Evolutionary conservation across 306 rosid genomes (phyloP).

Genomic region (Dryas drummondii): DNA sequence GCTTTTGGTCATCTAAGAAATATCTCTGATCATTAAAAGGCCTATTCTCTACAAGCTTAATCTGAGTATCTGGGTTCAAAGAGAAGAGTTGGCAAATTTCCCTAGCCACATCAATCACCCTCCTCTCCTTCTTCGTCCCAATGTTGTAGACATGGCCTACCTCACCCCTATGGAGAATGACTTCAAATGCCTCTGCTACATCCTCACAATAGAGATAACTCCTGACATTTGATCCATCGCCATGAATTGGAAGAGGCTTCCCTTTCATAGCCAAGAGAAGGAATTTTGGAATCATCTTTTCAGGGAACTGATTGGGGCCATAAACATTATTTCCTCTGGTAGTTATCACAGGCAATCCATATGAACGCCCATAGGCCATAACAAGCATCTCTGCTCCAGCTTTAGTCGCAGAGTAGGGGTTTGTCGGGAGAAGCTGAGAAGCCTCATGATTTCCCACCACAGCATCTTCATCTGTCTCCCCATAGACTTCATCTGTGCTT

Average conservation of each 20-base stretch:
- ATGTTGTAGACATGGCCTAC: slow-evolving; percentile 66
- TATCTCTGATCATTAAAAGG: slow-evolving; percentile 63
- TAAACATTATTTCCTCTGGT: slow-evolving; percentile 62
- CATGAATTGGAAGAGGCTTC: slow-evolving; percentile 56
- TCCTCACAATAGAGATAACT: slow-evolving; percentile 61
- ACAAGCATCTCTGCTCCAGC: slow-evolving; percentile 71
- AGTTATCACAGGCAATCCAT: slow-evolving; percentile 57
- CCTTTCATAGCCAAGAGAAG: slow-evolving; percentile 60
- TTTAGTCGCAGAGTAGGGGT: slow-evolving; percentile 62
- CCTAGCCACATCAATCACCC: slow-evolving; percentile 59
- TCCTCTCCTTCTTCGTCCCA: slow-evolving; percentile 57
- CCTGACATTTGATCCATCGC: slow-evolving; percentile 64
- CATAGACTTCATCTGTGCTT: slow-evolving; percentile 64
- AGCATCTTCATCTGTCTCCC: slow-evolving; percentile 62
- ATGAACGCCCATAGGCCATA: slow-evolving; percentile 60
- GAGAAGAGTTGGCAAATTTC: slow-evolving; percentile 50
- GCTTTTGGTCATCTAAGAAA: slow-evolving; percentile 53
- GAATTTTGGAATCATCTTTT: slow-evolving; percentile 59
- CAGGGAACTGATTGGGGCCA: slow-evolving; percentile 64
- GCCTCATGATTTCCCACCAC: slow-evolving; percentile 64
- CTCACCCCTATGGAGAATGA: slow-evolving; percentile 56
- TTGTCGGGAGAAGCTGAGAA: slow-evolving; percentile 63
- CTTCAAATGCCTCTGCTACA: slow-evolving; percentile 66
- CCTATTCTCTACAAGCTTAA: slow-evolving; percentile 52
- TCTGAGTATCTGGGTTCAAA: slow-evolving; percentile 36